These are phyloP conservation scores for Fusarium euwallaceae DNA, from an alignment of 2,329 filamentous ascomycete genomes.

Conservation along the genomic window DNA sequence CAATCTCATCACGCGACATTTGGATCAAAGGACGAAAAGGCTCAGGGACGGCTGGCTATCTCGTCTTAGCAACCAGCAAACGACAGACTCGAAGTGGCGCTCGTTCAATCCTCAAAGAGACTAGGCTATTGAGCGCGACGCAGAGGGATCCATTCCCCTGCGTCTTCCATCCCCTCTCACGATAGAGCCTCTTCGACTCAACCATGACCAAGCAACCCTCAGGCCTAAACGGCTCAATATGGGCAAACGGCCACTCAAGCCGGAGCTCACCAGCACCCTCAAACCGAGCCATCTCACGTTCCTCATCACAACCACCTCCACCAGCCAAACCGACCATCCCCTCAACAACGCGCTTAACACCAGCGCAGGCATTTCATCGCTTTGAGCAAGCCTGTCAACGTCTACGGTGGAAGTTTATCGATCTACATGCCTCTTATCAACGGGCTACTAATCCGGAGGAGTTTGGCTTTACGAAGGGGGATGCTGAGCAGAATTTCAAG, in stretches of 20 bases:
- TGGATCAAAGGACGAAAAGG: neutral
- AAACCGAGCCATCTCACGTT: slow-evolving; percentile 28
- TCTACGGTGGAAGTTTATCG: slow-evolving; percentile 73
- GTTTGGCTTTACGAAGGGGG: slow-evolving; percentile 53
- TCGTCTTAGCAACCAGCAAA: neutral
- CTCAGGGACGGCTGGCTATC: neutral
- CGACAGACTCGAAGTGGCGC: neutral
- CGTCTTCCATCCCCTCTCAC: neutral
- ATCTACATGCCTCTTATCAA: slow-evolving; percentile 69
- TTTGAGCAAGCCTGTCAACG: slow-evolving; percentile 72
- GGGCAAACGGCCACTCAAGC: slow-evolving; percentile 36
- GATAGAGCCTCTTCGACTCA: neutral
- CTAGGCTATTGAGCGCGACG: neutral
- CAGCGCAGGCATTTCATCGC: slow-evolving; percentile 63
- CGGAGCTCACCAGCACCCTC: slow-evolving; percentile 1
- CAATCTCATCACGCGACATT: neutral
- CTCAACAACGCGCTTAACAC: slow-evolving; percentile 38
- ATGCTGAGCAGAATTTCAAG: slow-evolving; percentile 79
- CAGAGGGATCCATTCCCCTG: neutral
- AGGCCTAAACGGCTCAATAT: slow-evolving; percentile 44
- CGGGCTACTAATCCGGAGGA: slow-evolving; percentile 59
- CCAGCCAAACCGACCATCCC: neutral
- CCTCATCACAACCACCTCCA: slow-evolving; percentile 21
- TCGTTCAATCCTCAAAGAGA: neutral
- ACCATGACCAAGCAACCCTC: slow-evolving; percentile 34